phyloP scores from a whole-genome alignment of 2,329 filamentous ascomycete species.

The Endocalyx cinctus region DNA sequence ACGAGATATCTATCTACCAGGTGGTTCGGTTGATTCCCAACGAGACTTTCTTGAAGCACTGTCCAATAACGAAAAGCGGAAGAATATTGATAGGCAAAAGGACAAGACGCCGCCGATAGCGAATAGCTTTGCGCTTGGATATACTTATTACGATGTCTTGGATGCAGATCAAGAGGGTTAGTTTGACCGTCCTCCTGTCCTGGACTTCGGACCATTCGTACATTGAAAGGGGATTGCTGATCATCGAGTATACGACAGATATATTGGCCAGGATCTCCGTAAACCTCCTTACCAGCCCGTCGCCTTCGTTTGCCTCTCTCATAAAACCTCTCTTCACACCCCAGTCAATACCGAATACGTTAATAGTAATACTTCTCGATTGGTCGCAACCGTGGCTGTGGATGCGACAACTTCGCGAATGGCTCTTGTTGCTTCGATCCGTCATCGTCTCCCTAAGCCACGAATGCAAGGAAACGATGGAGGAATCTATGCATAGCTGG shows the following conservation, averaged over 20 bases:
- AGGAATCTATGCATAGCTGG: conserved; percentile 79
- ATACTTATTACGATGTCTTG: conserved; percentile 91
- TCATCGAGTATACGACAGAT: too few species aligned
- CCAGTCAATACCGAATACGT: conserved; percentile 76
- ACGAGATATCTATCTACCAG: conserved; percentile 36
- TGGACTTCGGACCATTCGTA: conserved; percentile 1
- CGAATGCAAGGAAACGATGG: conserved; percentile 77
- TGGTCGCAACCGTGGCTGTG: conserved; percentile 94
- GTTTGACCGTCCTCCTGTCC: conserved; percentile 37
- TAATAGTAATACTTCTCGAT: conserved; percentile 88
- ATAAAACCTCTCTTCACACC: conserved; percentile 80
- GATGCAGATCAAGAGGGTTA: conserved; percentile 89
- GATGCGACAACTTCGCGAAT: conserved; percentile 82
- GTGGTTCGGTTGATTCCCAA: conserved; percentile 78
- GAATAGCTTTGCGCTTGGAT: conserved; percentile 87
- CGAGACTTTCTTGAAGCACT: conserved; percentile 73
- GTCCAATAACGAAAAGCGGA: conserved; percentile 49
- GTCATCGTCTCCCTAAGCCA: conserved; percentile 70
- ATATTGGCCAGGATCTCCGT: conserved; percentile 84
- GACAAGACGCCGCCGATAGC: conserved; percentile 71
- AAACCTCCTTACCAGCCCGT: conserved; percentile 83
- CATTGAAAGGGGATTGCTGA: too few species aligned
- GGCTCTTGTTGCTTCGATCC: conserved; percentile 78
- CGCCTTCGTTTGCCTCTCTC: conserved; percentile 75
- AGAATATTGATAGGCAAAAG: conserved; percentile 49